Percentiles rank a stretch among this genome's conserved stretches.
Evolutionary conservation across 1,284 basidiomycete genomes (phyloP).

Genomic region (Ceratobasidium sp.): DNA sequence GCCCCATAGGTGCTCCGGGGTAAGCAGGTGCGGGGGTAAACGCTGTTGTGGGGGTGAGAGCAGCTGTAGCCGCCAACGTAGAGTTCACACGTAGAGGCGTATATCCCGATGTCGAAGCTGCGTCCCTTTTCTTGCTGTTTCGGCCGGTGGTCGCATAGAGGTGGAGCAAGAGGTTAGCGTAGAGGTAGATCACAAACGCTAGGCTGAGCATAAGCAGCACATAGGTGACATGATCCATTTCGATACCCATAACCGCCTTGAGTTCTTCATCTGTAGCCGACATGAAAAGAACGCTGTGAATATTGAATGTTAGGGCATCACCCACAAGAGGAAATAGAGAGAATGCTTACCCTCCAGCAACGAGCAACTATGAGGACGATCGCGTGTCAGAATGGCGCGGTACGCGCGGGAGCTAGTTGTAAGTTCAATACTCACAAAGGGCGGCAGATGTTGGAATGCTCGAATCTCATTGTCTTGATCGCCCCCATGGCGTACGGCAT

Average conservation of each 20-base stretch:
- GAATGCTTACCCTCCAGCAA: constrained; percentile 62
- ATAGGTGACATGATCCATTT: constrained; percentile 90
- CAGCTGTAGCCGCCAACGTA: background rate
- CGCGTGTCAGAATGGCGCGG: constrained; percentile 22
- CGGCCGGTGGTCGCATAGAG: constrained; percentile 67
- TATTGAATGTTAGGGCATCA: constrained; percentile 44
- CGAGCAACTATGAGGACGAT: constrained; percentile 64
- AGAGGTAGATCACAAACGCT: constrained; percentile 78
- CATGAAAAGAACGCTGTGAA: constrained; percentile 76
- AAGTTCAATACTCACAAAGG: constrained; percentile 84
- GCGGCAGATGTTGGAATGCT: constrained; percentile 83
- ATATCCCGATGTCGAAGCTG: constrained; percentile 25
- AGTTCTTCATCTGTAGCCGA: constrained; percentile 92
- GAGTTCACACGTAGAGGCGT: constrained; percentile 18
- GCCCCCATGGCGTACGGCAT: constrained; percentile 37
- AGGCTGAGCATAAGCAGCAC: constrained; percentile 84
- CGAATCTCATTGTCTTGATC: constrained; percentile 47
- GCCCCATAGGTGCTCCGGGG: constrained; percentile 18
- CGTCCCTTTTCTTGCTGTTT: constrained; percentile 53
- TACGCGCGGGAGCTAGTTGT: too few species aligned
- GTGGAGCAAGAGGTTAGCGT: constrained; percentile 66
- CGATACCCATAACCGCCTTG: constrained; percentile 66
- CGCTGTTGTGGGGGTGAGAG: constrained; percentile 19
- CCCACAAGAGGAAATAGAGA: background rate
- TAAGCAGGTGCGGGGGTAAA: constrained; percentile 34